A percentile compares a stretch with the other conserved stretches of the same genome.
Conservation (phyloP, 2,329 filamentous ascomycete species). For the Helminthosporium solani region DNA sequence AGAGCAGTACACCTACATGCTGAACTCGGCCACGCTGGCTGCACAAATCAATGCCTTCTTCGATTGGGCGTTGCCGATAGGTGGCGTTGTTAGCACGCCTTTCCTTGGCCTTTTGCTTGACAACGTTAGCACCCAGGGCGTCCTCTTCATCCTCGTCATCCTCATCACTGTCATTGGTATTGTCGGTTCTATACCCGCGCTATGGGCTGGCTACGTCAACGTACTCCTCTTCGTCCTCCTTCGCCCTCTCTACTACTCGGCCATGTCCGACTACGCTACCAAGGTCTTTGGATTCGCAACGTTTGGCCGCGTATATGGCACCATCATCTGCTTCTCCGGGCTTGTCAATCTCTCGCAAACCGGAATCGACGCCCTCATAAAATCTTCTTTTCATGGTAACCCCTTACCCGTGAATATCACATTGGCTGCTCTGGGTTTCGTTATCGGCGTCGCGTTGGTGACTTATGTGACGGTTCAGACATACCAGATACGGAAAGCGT, state of each 20-base stretch:
- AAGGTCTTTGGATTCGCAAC: conserved; percentile 90
- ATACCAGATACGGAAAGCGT: conserved; percentile 30
- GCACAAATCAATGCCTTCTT: conserved; percentile 76
- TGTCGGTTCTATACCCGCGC: conserved; percentile 68
- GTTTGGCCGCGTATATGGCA: conserved; percentile 86
- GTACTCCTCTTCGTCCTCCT: conserved; percentile 78
- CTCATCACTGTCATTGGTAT: conserved; percentile 72
- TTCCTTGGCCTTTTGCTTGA: conserved; percentile 82
- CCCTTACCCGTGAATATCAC: conserved; percentile 75
- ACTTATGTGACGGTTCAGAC: conserved; percentile 35
- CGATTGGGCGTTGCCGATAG: conserved; percentile 77
- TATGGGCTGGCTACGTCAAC: conserved; percentile 72
- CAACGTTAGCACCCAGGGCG: conserved; percentile 67
- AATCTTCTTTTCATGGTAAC: conserved; percentile 67
- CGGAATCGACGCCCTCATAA: conserved; percentile 73
- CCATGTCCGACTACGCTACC: conserved; percentile 82
- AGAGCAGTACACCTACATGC: conserved; percentile 74
- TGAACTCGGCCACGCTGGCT: conserved; percentile 61
- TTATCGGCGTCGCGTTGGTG: conserved; percentile 65
- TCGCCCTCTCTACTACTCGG: conserved; percentile 85
- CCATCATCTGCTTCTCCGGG: conserved; percentile 81
- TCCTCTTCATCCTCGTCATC: conserved; percentile 68
- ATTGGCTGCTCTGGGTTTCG: conserved; percentile 60
- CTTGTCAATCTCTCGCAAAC: conserved; percentile 80
- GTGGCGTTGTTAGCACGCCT: conserved; percentile 76